Base-by-base conservation (phyloP, 2,329 filamentous ascomycete genomes). In the Penicillium expansum region DNA sequence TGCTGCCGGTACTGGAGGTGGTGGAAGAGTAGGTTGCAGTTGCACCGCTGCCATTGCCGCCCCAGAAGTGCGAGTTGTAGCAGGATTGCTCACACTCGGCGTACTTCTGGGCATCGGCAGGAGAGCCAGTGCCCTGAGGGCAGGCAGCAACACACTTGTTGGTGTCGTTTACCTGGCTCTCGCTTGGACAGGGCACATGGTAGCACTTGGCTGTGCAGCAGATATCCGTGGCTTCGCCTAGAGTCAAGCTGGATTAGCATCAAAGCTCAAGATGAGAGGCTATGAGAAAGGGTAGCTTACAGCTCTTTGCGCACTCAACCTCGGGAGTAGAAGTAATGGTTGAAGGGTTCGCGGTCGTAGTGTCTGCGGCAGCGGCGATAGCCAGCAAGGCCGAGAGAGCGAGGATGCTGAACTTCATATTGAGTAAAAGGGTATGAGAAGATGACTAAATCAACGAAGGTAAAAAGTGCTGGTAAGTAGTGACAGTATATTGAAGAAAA, bases 161-260 rank as follows among this genome's bases (percentile, higher is more conserved):
- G 67, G 80, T 83, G 56, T 77, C 74, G 64, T 81, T 77, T 64
- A 74, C 79, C 69, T 80, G 76, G 47, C 68, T 66, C n/a, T 76
- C 73, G 68, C 77, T 78, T 60, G 82, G 82, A 68, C 79, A 82
- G 32, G 82, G 81, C 38, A 79, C 77, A 37, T 77, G 73, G 62
- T 79, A 73, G 72, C 82, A 84, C 14, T 70, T 66, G 37, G 82
- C 82, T 61, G 76, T 69, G 73, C 82, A 84, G 71, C 77, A 80
- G 52, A 80, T 71, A 64, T 83, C 80, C 41, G 60, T 71, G 20
- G 67, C 54, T 35, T 62, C 58, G 66, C 82, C 82, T 74, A 57
- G 18, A 44, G 55, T 16, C 20, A 18, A 24, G 3, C 3, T 52
- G 18, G 3, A n/a, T 43, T 33, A 32, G 24, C 32, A 52, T 10